A percentile compares a stretch with the other conserved stretches of the same genome.
Conservation (phyloP, 495 filamentous ascomycete species). For the Penicillium herquei region DNA sequence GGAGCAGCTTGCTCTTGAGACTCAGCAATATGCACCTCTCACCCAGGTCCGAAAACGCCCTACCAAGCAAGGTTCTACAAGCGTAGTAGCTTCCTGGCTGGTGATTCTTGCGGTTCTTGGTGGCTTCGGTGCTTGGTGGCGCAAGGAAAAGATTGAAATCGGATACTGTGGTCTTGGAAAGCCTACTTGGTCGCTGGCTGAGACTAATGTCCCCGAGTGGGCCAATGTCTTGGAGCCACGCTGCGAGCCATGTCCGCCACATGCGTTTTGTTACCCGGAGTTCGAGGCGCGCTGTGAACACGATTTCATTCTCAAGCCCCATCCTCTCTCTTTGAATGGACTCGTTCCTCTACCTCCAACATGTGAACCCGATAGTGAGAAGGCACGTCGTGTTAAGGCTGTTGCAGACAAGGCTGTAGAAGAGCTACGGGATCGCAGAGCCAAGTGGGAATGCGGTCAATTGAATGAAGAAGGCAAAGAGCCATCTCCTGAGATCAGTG, state of each 20-base stretch:
- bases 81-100: conserved; percentile 59
- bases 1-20: conserved; percentile 72
- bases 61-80: conserved; percentile 31
- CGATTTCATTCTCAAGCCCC: conserved; percentile 81
- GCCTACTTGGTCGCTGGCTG: conserved; percentile 51
- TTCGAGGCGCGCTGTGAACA: conserved; percentile 77
- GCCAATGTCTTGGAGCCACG: conserved; percentile 66
- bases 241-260: conserved; percentile 88
- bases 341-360: conserved; percentile 81
- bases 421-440: conserved; percentile 79
- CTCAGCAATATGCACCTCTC: conserved; percentile 38
- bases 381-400: conserved; percentile 78
- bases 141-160: conserved; percentile 90
- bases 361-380: conserved; percentile 95
- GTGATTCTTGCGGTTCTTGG: conserved; percentile 63
- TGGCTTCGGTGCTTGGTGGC: conserved; percentile 78
- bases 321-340: conserved; percentile 80
- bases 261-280: conserved; percentile 82
- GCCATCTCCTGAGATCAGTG: conserved; percentile 64
- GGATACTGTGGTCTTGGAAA: conserved; percentile 91
- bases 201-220: conserved; percentile 65
- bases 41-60: conserved; percentile 36
- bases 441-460: conserved; percentile 88
- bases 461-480: conserved; percentile 59
- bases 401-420: conserved; percentile 88